These are phyloP conservation scores for Neofusicoccum cordaticola DNA, from an alignment of 2,329 filamentous ascomycete species.

Conservation along the genomic window DNA sequence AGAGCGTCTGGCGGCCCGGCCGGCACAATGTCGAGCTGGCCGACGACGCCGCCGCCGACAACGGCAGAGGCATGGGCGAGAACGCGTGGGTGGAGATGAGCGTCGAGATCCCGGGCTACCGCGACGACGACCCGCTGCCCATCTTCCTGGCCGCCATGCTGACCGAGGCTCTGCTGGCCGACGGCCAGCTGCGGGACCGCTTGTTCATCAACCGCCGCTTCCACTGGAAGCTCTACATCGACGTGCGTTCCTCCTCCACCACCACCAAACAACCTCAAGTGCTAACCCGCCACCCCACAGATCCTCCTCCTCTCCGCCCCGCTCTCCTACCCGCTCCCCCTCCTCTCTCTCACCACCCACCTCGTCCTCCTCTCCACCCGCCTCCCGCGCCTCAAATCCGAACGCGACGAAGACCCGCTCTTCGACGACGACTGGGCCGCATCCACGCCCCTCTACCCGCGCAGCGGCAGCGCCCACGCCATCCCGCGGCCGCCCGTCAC, in stretches of 20 bases:
- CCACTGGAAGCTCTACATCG: slow-evolving; percentile 95
- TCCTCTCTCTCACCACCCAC: slow-evolving; percentile 89
- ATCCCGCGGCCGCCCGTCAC: slow-evolving; percentile 73
- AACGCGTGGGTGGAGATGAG: slow-evolving; percentile 83
- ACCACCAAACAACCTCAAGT: background rate
- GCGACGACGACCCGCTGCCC: slow-evolving; percentile 87
- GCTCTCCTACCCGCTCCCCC: slow-evolving; percentile 85
- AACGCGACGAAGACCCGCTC: slow-evolving; percentile 90
- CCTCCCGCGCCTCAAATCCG: slow-evolving; percentile 79
- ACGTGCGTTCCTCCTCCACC: slow-evolving; percentile 59
- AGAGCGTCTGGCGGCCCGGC: slow-evolving; percentile 48
- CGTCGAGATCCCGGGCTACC: slow-evolving; percentile 85
- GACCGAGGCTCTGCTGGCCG: slow-evolving; percentile 76
- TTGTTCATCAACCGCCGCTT: slow-evolving; percentile 86
- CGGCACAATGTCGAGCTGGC: slow-evolving; percentile 26
- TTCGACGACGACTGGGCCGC: slow-evolving; percentile 98
- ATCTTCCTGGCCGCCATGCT: slow-evolving; percentile 87
- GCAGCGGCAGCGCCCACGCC: slow-evolving; percentile 27
- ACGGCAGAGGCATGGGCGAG: slow-evolving; percentile 44
- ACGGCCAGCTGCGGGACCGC: slow-evolving; percentile 63
- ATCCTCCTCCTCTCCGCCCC: slow-evolving; percentile 91
- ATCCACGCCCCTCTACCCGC: slow-evolving; percentile 72
- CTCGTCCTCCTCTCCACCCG: slow-evolving; percentile 86
- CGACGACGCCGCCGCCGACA: slow-evolving; percentile 23
- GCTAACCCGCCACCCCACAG: slow-evolving; percentile 46